phyloP scores from a whole-genome alignment of 2,329 filamentous ascomycete genomes.

The Paracorniculantispora psalliotae region DNA sequence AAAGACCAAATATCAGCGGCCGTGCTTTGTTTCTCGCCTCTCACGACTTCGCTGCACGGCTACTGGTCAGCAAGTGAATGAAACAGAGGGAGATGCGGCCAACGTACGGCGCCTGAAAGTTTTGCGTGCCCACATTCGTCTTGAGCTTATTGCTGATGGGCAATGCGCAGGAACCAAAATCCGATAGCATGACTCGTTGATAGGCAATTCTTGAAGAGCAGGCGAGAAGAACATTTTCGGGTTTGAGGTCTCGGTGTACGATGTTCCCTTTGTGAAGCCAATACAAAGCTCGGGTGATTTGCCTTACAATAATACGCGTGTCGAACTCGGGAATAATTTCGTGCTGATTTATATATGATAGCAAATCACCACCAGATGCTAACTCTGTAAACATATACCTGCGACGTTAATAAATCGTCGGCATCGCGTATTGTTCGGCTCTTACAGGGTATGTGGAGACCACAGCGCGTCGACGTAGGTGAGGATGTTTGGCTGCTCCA shows the following conservation, averaged over 20 bases:
- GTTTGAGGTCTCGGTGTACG: slow-evolving; percentile 50
- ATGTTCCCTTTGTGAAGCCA: slow-evolving; percentile 48
- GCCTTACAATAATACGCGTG: slow-evolving; percentile 40
- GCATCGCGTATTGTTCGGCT: not conserved
- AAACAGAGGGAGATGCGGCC: too few relatives aligned
- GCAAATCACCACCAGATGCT: slow-evolving; percentile 50
- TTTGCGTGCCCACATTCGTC: slow-evolving; percentile 40
- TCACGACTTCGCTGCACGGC: slow-evolving; percentile 13
- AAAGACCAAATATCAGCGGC: slow-evolving; percentile 50
- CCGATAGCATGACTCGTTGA: slow-evolving; percentile 44
- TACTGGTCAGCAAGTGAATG: too few relatives aligned
- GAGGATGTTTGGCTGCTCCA: slow-evolving; percentile 48
- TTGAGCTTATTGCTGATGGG: slow-evolving; percentile 37
- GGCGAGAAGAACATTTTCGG: slow-evolving; percentile 48
- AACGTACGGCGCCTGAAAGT: slow-evolving; percentile 48
- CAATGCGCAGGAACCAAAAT: slow-evolving; percentile 47
- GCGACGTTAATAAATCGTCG: not conserved
- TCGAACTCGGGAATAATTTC: slow-evolving; percentile 35
- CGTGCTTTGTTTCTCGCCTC: slow-evolving; percentile 25
- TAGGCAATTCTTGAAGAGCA: slow-evolving; percentile 39
- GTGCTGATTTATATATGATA: slow-evolving; percentile 40
- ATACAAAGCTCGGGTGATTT: slow-evolving; percentile 40
- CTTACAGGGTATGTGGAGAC: slow-evolving; percentile 44
- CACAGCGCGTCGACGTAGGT: slow-evolving; percentile 46
- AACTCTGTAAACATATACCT: slow-evolving; percentile 55